Evolutionary conservation across 2,329 filamentous ascomycete species (phyloP).

Genomic region (Calonectria ilicicola): DNA sequence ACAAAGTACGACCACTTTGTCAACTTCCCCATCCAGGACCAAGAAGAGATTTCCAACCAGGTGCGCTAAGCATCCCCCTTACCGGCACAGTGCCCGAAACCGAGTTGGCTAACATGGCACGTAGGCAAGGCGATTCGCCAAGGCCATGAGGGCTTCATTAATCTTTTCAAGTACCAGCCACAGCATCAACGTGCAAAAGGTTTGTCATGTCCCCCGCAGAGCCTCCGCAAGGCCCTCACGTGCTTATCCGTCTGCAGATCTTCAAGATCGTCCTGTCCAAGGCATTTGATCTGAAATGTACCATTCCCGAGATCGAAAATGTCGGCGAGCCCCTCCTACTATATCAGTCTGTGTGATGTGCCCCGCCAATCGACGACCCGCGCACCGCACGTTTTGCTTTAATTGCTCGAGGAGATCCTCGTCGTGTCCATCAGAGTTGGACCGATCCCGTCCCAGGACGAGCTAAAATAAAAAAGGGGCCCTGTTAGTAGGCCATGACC

Average conservation of each 20-base stretch:
- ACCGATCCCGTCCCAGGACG: slow-evolving; percentile 8
- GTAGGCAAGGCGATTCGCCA: slow-evolving; percentile 95
- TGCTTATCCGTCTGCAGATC: slow-evolving; percentile 70
- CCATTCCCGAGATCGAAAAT: slow-evolving; percentile 98
- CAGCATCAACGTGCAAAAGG: slow-evolving; percentile 99
- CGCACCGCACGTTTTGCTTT: slow-evolving; percentile 16
- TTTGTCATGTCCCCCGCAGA: slow-evolving; percentile 52
- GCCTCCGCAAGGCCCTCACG: slow-evolving; percentile 4
- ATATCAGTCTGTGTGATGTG: slow-evolving; percentile 74
- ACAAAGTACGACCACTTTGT: slow-evolving; percentile 99
- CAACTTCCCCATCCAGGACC: slow-evolving; percentile 96
- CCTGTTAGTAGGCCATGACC: slow-evolving; percentile 30
- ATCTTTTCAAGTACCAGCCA: slow-evolving; percentile 99
- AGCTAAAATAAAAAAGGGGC: slow-evolving; percentile 16
- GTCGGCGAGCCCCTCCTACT: slow-evolving; percentile 94
- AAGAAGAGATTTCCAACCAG: slow-evolving; percentile 98
- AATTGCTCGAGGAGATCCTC: slow-evolving; percentile 11
- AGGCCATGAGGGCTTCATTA: slow-evolving; percentile 96
- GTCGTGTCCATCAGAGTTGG: slow-evolving; percentile 4
- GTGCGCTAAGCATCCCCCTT: slow-evolving; percentile 58
- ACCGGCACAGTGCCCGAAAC: background rate
- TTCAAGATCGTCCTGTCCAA: slow-evolving; percentile 99
- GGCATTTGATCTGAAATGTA: slow-evolving; percentile 98
- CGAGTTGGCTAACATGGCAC: slow-evolving; percentile 16
- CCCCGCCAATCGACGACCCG: slow-evolving; percentile 9